Base-by-base conservation (phyloP, 345 rosid species). In the Kandelia obovata region DNA sequence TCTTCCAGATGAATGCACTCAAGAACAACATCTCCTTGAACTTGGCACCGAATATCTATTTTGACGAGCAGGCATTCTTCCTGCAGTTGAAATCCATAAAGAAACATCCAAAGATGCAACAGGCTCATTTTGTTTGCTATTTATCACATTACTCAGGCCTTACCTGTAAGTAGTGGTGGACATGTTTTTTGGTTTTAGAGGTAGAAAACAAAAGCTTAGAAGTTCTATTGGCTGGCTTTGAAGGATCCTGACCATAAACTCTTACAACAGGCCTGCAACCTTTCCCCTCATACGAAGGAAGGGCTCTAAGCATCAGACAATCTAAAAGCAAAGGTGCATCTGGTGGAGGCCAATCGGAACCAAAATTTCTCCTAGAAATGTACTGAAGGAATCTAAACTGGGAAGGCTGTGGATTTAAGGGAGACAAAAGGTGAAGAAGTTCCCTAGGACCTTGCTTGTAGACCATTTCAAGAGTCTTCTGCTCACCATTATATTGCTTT, bases 391-490 rank as follows among this genome's bases (percentile, higher is more conserved):
- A 95, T 86, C 99, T 90, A 69, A 92, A 62, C 66, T 95, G 99
- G 23, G 99, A 95, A 76, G 99, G 91, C 70, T 88, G 93, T 21
- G 96, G 96, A 75, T 95, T 95, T 66, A 95, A 73, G 70, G 96
- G 86, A 70, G 91, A 86, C 76, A 92, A 71, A 62, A 95, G 77
- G 68, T 86, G 96, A 56, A 92, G 94, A 77, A 92, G 88, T 71
- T 95, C 97, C 76, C 78, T 87, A n/a, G 99, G 99, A 74, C 98
- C 99, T 75, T 95, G 99, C 87, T 86, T 92, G 83, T 92, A 91
- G 69, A 95, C 91, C 99, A 90, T 92, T 71, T 95, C 99, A 58
- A 95, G 91, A 61, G 98, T 95, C 91, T 92, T 92, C 82, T 78
- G 96, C 86, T 95, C 99, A 4, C 98, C 99, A 58, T 31, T 87